Conservation (phyloP, 1,139 yeast species). For the Yamadazyma dushanensis region DNA sequence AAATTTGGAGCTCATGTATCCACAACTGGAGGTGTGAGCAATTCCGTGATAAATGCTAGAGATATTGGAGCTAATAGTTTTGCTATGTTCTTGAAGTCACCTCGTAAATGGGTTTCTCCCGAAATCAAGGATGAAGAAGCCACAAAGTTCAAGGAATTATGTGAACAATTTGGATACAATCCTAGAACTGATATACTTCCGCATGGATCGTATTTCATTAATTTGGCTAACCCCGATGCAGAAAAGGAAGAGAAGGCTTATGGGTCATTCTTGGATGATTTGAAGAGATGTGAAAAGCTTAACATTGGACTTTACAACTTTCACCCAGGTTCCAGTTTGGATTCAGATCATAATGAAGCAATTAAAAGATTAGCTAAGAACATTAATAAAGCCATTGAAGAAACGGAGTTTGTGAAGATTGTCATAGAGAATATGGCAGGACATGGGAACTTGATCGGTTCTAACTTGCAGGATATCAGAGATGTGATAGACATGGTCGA, state of each 20-base stretch:
- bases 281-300: constrained; percentile 79
- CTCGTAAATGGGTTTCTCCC: constrained; percentile 89
- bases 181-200: constrained; percentile 81
- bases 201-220: constrained; percentile 92
- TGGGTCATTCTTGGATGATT: constrained; percentile 82
- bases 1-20: constrained; percentile 86
- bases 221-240: constrained; percentile 84
- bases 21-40: constrained; percentile 71
- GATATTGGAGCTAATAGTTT: constrained; percentile 81
- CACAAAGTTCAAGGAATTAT: constrained; percentile 58
- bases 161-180: constrained; percentile 64
- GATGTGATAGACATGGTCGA: constrained; percentile 75
- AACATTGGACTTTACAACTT: constrained; percentile 86
- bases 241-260: constrained; percentile 78
- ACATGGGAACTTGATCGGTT: constrained; percentile 88
- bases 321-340: constrained; percentile 92
- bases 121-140: constrained; percentile 69
- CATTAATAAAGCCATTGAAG: constrained; percentile 72
- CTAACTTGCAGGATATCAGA: constrained; percentile 70
- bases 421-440: constrained; percentile 99
- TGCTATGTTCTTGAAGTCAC: constrained; percentile 88
- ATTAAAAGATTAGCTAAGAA: constrained; percentile 69
- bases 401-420: constrained; percentile 77
- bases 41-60: constrained; percentile 72
- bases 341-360: constrained; percentile 66